phyloP scores from a whole-genome alignment of 2,329 filamentous ascomycete species.

The Pyricularia sp. region DNA sequence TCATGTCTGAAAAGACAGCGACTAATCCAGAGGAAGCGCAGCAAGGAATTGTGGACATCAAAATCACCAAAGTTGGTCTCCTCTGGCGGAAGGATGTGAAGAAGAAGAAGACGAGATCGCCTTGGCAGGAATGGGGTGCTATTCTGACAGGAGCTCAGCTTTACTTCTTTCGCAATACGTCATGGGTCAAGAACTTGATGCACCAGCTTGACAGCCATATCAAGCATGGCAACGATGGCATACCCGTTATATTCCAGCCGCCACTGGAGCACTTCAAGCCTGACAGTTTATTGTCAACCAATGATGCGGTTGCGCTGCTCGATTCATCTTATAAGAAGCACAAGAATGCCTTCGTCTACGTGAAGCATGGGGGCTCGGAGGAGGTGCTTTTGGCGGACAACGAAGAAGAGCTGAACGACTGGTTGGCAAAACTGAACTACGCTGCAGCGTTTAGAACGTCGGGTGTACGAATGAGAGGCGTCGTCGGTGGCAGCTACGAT shows the following conservation, averaged over 20 bases:
- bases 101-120: conserved; percentile 87
- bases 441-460: conserved; percentile 89
- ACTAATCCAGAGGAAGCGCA: conserved; percentile 80
- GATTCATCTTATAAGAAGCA: conserved; percentile 88
- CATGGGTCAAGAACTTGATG: conserved; percentile 87
- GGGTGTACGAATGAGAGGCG: conserved; percentile 81
- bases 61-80: conserved; percentile 90
- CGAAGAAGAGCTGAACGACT: conserved; percentile 90
- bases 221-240: conserved; percentile 64
- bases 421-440: conserved; percentile 93
- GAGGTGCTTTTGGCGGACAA: conserved; percentile 87
- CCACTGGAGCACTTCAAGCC: conserved; percentile 88
- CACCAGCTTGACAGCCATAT: conserved; percentile 77
- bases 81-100: conserved; percentile 92
- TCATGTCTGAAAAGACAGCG: conserved; percentile 79
- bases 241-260: conserved; percentile 81
- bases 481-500: conserved; percentile 77
- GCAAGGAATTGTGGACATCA: conserved; percentile 92
- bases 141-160: conserved; percentile 94
- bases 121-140: conserved; percentile 98
- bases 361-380: conserved; percentile 77
- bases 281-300: conserved; percentile 85
- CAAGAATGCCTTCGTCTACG: conserved; percentile 89
- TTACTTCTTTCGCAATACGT: conserved; percentile 90
- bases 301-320: conserved; percentile 80